Percentiles rank a stretch among this genome's conserved stretches.
Evolutionary conservation across 306 rosid genomes (phyloP).

Genomic region (Cicer yamashitae): DNA sequence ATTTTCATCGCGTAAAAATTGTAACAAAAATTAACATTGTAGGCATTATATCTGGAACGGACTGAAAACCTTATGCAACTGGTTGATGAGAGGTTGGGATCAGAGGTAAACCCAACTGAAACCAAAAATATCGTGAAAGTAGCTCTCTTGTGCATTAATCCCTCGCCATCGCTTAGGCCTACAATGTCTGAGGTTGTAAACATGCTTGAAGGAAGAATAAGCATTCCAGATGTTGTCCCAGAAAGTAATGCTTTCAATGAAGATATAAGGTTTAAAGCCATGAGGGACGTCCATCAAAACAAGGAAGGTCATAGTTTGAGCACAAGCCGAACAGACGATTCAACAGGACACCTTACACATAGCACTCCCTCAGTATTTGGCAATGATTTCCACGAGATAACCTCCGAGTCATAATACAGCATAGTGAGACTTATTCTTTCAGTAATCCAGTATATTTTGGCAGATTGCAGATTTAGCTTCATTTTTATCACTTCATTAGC

Average conservation of each 20-base stretch:
- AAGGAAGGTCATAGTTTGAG: constrained; percentile 45
- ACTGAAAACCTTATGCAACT: constrained; percentile 50
- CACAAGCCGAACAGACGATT: constrained; percentile 39
- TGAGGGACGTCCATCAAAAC: constrained; percentile 48
- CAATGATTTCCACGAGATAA: constrained; percentile 25
- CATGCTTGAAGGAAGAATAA: constrained; percentile 65
- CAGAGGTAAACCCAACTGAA: constrained; percentile 53
- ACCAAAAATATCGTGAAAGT: constrained; percentile 56
- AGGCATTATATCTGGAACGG: constrained; percentile 48
- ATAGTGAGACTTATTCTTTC: neutral
- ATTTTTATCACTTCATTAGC: constrained; percentile 9
- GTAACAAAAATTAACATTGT: constrained; percentile 34
- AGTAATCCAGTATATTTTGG: constrained; percentile 6
- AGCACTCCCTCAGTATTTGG: constrained; percentile 41
- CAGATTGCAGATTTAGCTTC: constrained; percentile 5
- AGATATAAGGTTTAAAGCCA: constrained; percentile 52
- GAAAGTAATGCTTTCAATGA: constrained; percentile 44
- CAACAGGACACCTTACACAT: constrained; percentile 17
- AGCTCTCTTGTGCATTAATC: constrained; percentile 61
- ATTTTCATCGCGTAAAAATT: neutral
- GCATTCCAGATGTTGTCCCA: constrained; percentile 47
- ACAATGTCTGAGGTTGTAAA: constrained; percentile 67
- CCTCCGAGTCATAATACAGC: constrained; percentile 25
- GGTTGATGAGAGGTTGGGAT: constrained; percentile 61
- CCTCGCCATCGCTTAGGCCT: constrained; percentile 62